These are phyloP conservation scores for Platanus orientalis DNA, from an alignment of 164 flowering plant genomes.

Conservation along the genomic window DNA sequence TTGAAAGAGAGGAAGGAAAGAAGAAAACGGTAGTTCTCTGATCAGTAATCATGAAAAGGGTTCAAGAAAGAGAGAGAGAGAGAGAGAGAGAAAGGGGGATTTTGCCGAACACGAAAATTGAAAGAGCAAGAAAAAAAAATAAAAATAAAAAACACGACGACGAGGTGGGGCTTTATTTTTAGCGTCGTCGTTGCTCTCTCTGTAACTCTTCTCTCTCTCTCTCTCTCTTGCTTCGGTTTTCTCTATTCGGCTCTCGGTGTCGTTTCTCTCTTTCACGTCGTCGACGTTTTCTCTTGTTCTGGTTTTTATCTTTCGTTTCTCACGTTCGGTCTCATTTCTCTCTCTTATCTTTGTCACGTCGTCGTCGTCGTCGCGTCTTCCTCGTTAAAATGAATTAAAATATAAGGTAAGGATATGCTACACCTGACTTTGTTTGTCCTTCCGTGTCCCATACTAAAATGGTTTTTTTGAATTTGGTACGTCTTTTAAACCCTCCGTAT, in stretches of 20 bases:
- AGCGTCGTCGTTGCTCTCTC: constrained; percentile 15
- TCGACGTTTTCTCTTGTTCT: neutral
- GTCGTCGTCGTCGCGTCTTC: constrained; percentile 4
- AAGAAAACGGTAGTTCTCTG: constrained; percentile 6
- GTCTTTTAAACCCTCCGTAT: too few relatives aligned
- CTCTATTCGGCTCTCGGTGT: too few relatives aligned
- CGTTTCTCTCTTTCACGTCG: too few relatives aligned
- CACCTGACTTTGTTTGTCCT: too few relatives aligned
- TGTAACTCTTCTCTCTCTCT: neutral
- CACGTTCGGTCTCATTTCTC: neutral
- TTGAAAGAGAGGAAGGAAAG: neutral
- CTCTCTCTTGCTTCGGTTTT: too few relatives aligned
- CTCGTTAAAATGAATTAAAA: neutral
- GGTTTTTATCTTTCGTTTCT: neutral
- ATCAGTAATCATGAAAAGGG: constrained; percentile 19
- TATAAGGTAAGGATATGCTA: too few relatives aligned
- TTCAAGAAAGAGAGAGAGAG: neutral
- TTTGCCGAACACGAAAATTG: neutral
- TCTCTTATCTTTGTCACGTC: neutral
- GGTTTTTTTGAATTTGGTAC: too few relatives aligned
- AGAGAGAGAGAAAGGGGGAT: neutral
- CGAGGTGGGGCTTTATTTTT: constrained; percentile 12
- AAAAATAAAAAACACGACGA: constrained; percentile 16
- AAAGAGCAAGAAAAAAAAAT: neutral
- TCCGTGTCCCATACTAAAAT: too few relatives aligned